Base-by-base conservation (phyloP, 2,329 filamentous ascomycete genomes). In the Penicillium sp. region DNA sequence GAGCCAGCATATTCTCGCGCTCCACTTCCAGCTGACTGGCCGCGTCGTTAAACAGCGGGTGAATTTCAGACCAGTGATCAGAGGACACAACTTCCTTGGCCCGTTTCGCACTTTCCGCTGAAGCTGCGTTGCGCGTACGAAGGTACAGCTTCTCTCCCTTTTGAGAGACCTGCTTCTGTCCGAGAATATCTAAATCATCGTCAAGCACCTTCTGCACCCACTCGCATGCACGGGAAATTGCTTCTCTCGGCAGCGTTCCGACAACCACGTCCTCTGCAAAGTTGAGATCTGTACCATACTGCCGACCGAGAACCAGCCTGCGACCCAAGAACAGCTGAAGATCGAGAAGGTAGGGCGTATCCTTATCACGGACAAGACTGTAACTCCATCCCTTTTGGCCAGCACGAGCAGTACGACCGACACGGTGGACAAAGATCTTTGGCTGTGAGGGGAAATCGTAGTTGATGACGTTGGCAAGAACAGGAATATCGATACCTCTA, bases 371-470 rank as follows among this genome's bases (percentile, higher is more conserved):
- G 22, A 97, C 85, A 18, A 99, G 78, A 75, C 89, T 96, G 73
- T 95, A 99, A 72, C 87, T 88, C 93, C 93, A 97, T 55, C 93
- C 93, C 57, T 86, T 83, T 62, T 89, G 86, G 12, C 92, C 93
- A 37, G 95, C 95, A 80, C 93, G 84, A 34, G 93, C 95, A 22
- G 95, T 99, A 73, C 93, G 86, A 62, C 93, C 93, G 39, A 99
- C 93, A 66, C 93, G 86, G 71, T 99, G 93, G 25, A 99, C 87
- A 63, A 95, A 99, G 35, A 99, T 84, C 72, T 99, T 99, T 16
- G 93, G 89, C 64, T 97, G 93, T 1, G 92, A 88, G 3, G 93
- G 92, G 57, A 99, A 99, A 65, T 97, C 92, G 71, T 95, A 99
- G 76, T 99, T 97, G 76, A 99, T 92, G 51, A 99, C 93, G 66